Evolutionary conservation across 495 filamentous ascomycete genomes (phyloP).

Genomic region (Hypomontagnella submonticulosa): DNA sequence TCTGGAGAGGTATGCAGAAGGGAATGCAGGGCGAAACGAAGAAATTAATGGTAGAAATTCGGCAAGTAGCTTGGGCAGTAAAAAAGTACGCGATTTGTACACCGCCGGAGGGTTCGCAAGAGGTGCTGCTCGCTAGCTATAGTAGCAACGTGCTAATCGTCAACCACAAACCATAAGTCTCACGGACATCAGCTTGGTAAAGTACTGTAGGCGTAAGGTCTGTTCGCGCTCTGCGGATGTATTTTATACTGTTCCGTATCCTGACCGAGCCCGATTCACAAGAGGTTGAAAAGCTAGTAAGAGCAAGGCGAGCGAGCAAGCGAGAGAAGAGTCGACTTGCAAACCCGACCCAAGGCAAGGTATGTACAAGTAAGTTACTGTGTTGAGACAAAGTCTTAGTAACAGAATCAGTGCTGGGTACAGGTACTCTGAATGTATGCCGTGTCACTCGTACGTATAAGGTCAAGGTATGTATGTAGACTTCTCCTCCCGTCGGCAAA

Average conservation of each 20-base stretch:
- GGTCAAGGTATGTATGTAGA: neutral
- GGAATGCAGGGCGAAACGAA: conserved; percentile 9
- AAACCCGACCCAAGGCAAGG: conserved; percentile 14
- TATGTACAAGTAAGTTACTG: conserved; percentile 1
- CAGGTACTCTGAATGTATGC: too few species aligned
- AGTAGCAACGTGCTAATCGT: conserved; percentile 18
- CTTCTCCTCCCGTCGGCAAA: conserved; percentile 1
- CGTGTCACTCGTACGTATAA: neutral
- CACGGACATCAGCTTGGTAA: conserved; percentile 9
- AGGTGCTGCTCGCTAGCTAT: conserved; percentile 13
- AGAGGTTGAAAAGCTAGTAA: neutral
- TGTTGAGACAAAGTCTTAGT: neutral
- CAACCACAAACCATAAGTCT: conserved; percentile 22
- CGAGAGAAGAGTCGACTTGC: conserved; percentile 9
- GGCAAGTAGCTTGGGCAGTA: conserved; percentile 18
- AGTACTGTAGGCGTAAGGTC: conserved; percentile 2
- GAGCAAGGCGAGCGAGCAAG: conserved; percentile 10
- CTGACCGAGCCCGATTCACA: conserved; percentile 14
- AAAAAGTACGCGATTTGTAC: conserved; percentile 30
- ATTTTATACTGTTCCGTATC: neutral
- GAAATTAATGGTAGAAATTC: conserved; percentile 19
- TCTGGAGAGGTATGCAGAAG: neutral
- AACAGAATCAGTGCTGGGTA: neutral
- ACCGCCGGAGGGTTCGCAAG: conserved; percentile 30
- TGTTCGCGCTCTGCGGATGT: too few species aligned